These are phyloP conservation scores for Guadua angustifolia DNA, from an alignment of 176 grass and related monocot genomes.

Conservation along the genomic window DNA sequence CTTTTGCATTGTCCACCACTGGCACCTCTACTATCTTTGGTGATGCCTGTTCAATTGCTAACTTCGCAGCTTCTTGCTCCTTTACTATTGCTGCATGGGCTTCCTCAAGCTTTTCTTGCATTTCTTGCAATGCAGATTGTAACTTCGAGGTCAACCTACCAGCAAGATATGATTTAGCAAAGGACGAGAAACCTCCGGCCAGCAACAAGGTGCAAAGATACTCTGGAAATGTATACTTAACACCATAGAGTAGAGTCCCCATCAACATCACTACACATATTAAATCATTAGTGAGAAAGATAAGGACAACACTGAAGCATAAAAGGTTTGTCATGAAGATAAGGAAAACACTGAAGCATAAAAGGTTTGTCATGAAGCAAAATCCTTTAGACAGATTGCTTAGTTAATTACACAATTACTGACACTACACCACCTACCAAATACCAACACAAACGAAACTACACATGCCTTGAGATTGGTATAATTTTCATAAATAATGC, in stretches of 20 bases:
- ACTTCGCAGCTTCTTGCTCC: too few species aligned
- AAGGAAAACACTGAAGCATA: too few species aligned
- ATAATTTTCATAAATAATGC: background rate
- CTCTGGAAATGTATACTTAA: slow-evolving; percentile 94
- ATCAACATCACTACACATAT: slow-evolving; percentile 83
- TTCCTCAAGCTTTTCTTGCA: too few species aligned
- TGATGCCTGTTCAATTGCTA: too few species aligned
- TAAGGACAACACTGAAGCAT: background rate
- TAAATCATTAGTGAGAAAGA: slow-evolving; percentile 27
- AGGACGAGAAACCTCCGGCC: slow-evolving; percentile 91
- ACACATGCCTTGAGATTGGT: background rate
- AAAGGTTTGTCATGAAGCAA: background rate
- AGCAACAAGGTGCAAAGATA: slow-evolving; percentile 95
- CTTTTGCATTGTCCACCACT: too few species aligned
- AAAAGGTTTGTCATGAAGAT: too few species aligned
- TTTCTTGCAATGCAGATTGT: too few species aligned
- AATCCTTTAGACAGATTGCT: background rate
- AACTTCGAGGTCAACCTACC: too few species aligned
- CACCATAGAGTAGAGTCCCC: slow-evolving; percentile 92
- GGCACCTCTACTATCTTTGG: too few species aligned
- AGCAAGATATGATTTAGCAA: too few species aligned
- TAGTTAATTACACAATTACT: background rate
- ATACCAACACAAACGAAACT: background rate
- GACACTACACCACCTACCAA: background rate
- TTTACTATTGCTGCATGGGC: too few species aligned